Conservation (phyloP, 2,329 filamentous ascomycete genomes). For the Pleurostoma richardsiae region DNA sequence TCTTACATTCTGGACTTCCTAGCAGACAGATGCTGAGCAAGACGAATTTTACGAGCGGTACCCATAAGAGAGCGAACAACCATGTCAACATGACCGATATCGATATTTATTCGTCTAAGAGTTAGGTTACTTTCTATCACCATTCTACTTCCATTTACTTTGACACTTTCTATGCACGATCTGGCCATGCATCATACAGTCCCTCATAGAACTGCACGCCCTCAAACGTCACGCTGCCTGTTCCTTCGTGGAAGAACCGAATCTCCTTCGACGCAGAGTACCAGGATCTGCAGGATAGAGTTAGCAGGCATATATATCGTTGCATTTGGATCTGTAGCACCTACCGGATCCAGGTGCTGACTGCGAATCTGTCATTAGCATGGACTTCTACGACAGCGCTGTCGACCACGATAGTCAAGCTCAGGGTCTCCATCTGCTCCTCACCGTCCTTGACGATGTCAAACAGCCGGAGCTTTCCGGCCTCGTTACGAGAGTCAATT, state of each 20-base stretch:
- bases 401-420: conserved; percentile 34
- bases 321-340: conserved; percentile 7
- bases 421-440: conserved; percentile 26
- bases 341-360: conserved; percentile 37
- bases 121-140: background rate
- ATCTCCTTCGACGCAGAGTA: conserved; percentile 26
- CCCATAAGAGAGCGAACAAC: no score
- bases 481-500: conserved; percentile 28
- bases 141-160: no score
- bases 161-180: background rate
- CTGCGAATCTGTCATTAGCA: conserved; percentile 32
- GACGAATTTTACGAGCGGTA: no score
- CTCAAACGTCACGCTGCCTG: conserved; percentile 21
- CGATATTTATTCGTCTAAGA: no score
- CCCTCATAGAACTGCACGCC: conserved; percentile 27
- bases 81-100: no score
- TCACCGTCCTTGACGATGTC: conserved; percentile 23
- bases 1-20: no score
- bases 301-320: conserved; percentile 10
- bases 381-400: conserved; percentile 31
- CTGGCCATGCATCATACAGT: conserved; percentile 30
- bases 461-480: conserved; percentile 31
- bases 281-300: conserved; percentile 21
- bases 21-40: no score
- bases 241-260: conserved; percentile 27